Conservation (phyloP, 2,329 filamentous ascomycete species). For the Ophiostoma sp. region DNA sequence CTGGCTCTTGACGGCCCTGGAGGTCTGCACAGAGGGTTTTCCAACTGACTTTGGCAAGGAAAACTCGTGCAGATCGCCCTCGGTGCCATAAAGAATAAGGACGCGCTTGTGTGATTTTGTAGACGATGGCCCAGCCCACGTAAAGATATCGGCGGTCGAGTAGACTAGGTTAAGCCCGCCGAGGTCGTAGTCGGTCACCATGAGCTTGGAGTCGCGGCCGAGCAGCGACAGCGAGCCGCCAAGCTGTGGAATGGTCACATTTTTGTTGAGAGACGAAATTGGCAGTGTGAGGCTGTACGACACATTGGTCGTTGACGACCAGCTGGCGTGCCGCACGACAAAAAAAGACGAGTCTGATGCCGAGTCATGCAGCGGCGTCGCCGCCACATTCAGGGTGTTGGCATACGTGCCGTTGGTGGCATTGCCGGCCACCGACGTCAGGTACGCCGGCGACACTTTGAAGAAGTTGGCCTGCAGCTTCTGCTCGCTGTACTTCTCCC, state of each 20-base stretch:
- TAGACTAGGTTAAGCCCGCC: neutral
- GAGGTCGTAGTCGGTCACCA: neutral
- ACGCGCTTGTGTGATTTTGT: neutral
- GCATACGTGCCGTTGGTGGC: neutral
- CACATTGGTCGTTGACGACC: neutral
- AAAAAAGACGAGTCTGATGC: neutral
- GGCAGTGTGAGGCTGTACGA: constrained; percentile 14
- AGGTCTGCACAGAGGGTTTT: neutral
- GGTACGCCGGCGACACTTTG: neutral
- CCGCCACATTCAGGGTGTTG: neutral
- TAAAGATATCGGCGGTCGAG: neutral
- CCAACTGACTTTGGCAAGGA: neutral
- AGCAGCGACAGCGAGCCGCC: neutral
- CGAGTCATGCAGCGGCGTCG: neutral
- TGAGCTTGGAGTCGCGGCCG: neutral
- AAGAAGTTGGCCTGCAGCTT: neutral
- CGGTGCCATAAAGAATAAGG: neutral
- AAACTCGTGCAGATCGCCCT: neutral
- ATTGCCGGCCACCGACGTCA: neutral
- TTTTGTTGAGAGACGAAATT: neutral
- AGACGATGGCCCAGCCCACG: neutral
- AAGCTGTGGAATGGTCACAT: neutral
- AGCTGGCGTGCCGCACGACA: constrained; percentile 14
- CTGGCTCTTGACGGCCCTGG: neutral
- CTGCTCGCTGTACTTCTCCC: constrained; percentile 3